Evolutionary conservation across 1,284 basidiomycete genomes (phyloP).

Genomic region (Cryptococcus sp.): DNA sequence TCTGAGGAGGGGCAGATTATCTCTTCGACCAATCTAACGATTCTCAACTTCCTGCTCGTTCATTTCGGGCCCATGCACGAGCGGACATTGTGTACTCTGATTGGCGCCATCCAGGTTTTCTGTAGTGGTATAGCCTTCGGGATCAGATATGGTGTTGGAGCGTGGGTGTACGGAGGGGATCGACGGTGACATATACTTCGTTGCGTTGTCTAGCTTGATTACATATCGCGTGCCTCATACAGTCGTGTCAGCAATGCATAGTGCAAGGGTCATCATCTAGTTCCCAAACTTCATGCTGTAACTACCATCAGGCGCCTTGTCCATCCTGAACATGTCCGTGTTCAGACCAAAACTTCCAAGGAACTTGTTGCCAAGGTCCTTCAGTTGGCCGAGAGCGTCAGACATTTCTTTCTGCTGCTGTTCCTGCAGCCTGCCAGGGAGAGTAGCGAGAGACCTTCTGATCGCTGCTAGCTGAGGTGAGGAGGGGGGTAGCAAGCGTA

Average conservation of each 20-base stretch:
- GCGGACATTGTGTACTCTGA: conserved; percentile 68
- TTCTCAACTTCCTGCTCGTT: conserved; percentile 79
- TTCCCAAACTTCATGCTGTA: conserved; percentile 84
- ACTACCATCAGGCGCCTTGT: conserved; percentile 86
- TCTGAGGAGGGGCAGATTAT: conserved; percentile 55
- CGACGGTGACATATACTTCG: conserved; percentile 59
- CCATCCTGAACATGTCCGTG: conserved; percentile 93
- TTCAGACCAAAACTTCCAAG: conserved; percentile 87
- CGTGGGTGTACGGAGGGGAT: conserved; percentile 85
- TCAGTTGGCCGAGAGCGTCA: conserved; percentile 91
- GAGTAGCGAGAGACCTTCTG: conserved; percentile 57
- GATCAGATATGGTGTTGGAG: conserved; percentile 82
- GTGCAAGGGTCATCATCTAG: conserved; percentile 10
- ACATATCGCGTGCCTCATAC: conserved; percentile 4
- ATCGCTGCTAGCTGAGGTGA: conserved; percentile 61
- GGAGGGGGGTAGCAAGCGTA: conserved; percentile 63
- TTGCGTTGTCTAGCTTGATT: neutral
- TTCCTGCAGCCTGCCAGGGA: conserved; percentile 65
- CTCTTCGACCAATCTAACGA: conserved; percentile 80
- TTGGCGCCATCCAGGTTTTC: conserved; percentile 71
- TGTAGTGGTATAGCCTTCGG: conserved; percentile 78
- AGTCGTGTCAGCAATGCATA: neutral
- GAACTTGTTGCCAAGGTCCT: conserved; percentile 86
- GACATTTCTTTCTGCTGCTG: conserved; percentile 84
- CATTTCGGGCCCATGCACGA: conserved; percentile 79